These are phyloP conservation scores for Rhodosporidiobolus sp. DNA, from an alignment of 768 basidiomycete genomes.

Conservation along the genomic window DNA sequence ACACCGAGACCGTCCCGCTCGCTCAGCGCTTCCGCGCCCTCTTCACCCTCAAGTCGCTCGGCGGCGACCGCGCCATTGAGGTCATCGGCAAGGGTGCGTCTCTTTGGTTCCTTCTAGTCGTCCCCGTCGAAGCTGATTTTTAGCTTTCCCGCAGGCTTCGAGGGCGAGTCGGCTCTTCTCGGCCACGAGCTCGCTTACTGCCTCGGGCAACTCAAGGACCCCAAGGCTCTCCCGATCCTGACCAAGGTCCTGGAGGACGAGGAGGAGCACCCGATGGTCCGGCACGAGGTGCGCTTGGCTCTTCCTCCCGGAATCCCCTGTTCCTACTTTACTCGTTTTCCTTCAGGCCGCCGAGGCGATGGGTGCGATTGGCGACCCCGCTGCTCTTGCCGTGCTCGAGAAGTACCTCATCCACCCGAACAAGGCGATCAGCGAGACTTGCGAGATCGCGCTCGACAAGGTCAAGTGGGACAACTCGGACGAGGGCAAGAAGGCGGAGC, in stretches of 20 bases:
- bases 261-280: conserved; percentile 87
- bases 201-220: conserved; percentile 80
- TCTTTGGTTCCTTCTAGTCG: neutral
- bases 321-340: neutral
- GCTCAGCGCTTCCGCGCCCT: conserved; percentile 85
- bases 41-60: conserved; percentile 82
- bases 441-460: conserved; percentile 93
- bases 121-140: neutral
- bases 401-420: conserved; percentile 71
- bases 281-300: conserved; percentile 71
- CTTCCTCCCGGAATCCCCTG: no score
- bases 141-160: conserved; percentile 62
- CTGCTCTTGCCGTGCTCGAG: conserved; percentile 66
- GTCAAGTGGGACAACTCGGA: conserved; percentile 74
- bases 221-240: conserved; percentile 71
- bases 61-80: conserved; percentile 60
- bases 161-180: conserved; percentile 79
- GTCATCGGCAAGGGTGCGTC: conserved; percentile 77
- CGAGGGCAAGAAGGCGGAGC: conserved; percentile 44
- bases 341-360: conserved; percentile 93
- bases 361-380: conserved; percentile 76
- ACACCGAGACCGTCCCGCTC: conserved; percentile 69
- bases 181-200: conserved; percentile 98
- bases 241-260: conserved; percentile 68
- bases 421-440: conserved; percentile 75